Evolutionary conservation across 495 filamentous ascomycete genomes (phyloP).

Genomic region (Apiosordaria backusii): DNA sequence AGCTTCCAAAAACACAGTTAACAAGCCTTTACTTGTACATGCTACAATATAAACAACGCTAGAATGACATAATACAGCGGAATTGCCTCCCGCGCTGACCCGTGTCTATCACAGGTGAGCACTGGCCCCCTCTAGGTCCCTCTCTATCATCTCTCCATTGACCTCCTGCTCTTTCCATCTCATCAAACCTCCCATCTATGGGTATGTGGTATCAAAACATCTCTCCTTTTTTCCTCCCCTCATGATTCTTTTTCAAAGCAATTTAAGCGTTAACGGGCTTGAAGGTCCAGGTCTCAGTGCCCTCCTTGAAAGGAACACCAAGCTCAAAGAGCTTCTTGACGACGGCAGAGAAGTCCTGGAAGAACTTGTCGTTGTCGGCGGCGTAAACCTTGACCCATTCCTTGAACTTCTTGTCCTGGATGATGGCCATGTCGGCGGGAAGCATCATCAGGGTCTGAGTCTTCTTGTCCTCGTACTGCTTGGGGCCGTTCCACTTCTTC

Average conservation of each 20-base stretch:
- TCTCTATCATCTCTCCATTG: conserved; percentile 2
- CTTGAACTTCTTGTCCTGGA: conserved; percentile 87
- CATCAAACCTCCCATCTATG: conserved; percentile 1
- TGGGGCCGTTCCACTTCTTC: conserved; percentile 91
- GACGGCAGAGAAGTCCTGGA: conserved; percentile 83
- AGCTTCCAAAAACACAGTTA: neutral
- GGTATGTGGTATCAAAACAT: neutral
- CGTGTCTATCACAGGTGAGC: neutral
- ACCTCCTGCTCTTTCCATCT: neutral
- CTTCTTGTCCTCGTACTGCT: conserved; percentile 73
- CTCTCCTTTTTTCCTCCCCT: no score
- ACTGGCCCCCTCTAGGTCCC: neutral
- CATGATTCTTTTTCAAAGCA: neutral
- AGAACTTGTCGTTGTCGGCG: conserved; percentile 87
- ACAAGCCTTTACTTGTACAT: neutral
- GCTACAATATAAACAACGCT: conserved; percentile 1
- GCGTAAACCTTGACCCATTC: conserved; percentile 85
- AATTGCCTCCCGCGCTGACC: neutral
- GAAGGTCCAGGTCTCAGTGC: conserved; percentile 65
- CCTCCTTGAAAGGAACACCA: conserved; percentile 80
- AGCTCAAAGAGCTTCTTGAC: conserved; percentile 85
- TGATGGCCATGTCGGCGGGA: conserved; percentile 81
- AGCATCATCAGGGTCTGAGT: conserved; percentile 96
- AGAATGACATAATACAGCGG: conserved; percentile 2
- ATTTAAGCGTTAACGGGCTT: conserved; percentile 51